These are phyloP conservation scores for Mortierella sp. DNA, from an alignment of 371 early-diverging fungal genomes.

Conservation along the genomic window DNA sequence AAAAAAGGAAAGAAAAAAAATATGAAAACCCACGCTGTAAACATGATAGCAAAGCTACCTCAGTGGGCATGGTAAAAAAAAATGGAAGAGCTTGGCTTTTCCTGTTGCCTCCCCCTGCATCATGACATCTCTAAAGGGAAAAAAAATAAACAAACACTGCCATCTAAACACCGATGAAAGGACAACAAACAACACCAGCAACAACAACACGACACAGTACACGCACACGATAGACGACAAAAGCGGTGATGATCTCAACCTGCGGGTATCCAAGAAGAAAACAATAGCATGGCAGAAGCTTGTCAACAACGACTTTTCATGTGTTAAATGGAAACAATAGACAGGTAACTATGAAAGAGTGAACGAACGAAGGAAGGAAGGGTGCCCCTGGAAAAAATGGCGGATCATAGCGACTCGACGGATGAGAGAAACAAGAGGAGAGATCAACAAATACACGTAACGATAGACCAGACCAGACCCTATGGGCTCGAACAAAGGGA, in stretches of 20 bases:
- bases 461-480: neutral
- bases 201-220: neutral
- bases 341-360: neutral
- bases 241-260: neutral
- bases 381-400: no score
- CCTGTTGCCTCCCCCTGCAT: neutral
- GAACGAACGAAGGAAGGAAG: no score
- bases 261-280: neutral
- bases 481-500: neutral
- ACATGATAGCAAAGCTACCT: neutral
- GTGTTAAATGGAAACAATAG: neutral
- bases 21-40: no score
- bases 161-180: neutral
- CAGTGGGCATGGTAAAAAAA: neutral
- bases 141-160: neutral
- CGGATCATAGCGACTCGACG: no score
- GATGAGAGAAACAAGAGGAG: no score
- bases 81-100: neutral
- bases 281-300: constrained; percentile 1
- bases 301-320: neutral
- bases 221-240: neutral
- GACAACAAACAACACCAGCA: neutral
- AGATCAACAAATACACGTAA: no score
- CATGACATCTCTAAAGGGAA: neutral
- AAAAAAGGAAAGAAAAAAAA: neutral